These are phyloP conservation scores for Neocucurbitaria cava DNA, from an alignment of 2,329 filamentous ascomycete genomes.

Conservation along the genomic window DNA sequence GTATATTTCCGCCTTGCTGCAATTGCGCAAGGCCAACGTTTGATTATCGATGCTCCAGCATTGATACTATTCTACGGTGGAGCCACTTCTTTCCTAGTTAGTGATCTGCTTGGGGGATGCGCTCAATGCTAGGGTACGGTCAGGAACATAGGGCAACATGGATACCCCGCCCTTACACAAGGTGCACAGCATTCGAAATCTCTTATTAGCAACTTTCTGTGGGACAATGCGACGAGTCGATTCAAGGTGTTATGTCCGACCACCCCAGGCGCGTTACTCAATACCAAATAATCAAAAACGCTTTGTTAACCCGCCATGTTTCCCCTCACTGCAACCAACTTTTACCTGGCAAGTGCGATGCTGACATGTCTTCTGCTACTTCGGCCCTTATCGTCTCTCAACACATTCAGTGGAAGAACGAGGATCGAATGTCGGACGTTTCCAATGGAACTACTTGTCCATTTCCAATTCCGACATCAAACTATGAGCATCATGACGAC, in stretches of 20 bases:
- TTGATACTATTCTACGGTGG: conserved; percentile 5
- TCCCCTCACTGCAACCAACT: not conserved
- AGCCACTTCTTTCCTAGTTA: conserved; percentile 7
- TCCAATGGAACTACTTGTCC: not conserved
- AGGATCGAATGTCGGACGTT: not conserved
- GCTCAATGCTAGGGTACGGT: conserved; percentile 19
- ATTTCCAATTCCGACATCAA: not conserved
- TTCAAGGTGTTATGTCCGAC: not conserved
- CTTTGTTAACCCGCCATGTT: not conserved
- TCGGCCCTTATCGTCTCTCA: not conserved
- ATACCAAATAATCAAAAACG: not conserved
- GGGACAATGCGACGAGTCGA: not conserved
- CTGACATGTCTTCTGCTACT: not conserved
- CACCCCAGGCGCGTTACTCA: not conserved
- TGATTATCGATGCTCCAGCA: not conserved
- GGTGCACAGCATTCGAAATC: conserved; percentile 30
- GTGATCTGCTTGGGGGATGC: conserved; percentile 6
- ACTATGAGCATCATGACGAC: conserved; percentile 11
- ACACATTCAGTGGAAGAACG: not conserved
- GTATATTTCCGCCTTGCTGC: conserved; percentile 2
- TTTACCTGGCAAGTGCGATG: not conserved
- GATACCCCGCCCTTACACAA: conserved; percentile 42
- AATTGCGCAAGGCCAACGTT: not conserved
- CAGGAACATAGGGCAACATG: conserved; percentile 33
- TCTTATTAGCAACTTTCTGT: conserved; percentile 10